Evolutionary conservation across 2,329 filamentous ascomycete genomes (phyloP), one percentile per base, ranked within the genome.

Genomic region (Colletotrichum lentis): DNA sequence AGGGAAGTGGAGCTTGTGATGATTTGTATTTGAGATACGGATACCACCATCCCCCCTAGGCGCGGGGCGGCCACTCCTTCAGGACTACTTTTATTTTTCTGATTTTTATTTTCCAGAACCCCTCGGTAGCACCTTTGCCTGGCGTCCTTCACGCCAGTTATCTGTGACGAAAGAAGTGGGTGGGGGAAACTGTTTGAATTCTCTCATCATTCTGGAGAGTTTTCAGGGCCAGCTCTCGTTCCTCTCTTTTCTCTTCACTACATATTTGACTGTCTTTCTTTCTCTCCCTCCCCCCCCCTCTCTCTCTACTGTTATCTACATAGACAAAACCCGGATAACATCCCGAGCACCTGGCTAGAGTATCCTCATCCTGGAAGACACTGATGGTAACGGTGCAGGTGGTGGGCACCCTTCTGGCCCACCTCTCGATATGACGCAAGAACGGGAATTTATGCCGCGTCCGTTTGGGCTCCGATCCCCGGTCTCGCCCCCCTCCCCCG

Each of bases 21-120:
- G 65, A 68, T 68, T 68, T 68, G 65, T 68, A 60, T 68, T 64
- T 60, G 18, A 67, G 61, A 47, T 58, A 49, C 31, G 43, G 56
- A 49, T 59, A 39, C 56, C 14, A 58, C 56, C 43, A 35, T 35
- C 31, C 44, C 44, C n/a, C 20, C n/a, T 41, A 63, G 64, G 20
- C 64, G 64, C 64, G 59, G 64, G 58, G 64, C 64, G 52, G 37
- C 37, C 49, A 62, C 50, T 66, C 64, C 44, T 62, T 55, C 64
- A 27, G 39, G 31, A 37, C n/a, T 43, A 39, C 50, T 37, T 18
- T 24, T 27, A 2, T 31, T 39, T 31, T n/a, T 43, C 2, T 24
- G 11, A 5, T 31, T 55, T 41, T 44, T 14, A 7, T 20, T 31
- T 11, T 20, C 43, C 35, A 27, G 6, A 35, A 31, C 31, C 35